Base-by-base conservation (phyloP, 176 grass and related monocot genomes). In the Carex cristatella region DNA sequence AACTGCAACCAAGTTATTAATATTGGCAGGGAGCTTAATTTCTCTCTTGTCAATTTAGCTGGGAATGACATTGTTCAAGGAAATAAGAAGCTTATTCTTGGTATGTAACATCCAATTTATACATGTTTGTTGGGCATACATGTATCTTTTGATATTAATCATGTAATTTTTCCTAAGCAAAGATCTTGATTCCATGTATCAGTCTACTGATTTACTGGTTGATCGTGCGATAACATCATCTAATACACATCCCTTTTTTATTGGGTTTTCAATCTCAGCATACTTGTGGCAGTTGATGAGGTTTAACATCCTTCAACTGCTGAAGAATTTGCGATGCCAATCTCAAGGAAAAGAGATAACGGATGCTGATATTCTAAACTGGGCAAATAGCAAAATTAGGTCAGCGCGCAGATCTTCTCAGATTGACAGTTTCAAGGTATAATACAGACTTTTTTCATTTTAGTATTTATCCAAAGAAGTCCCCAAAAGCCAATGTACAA, bases 41-140 rank as follows among this genome's bases (percentile, higher is more conserved):
- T 98, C 79, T 98, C 95, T 10, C 69, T 98, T 61, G 93, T 98
- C 80, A 98, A 98, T 89, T 84, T 98, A 80, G 95, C 95, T 88
- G 95, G 95, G 58, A 98, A 91, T 90, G 95, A 98, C 83, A 98
- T 98, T 89, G 95, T 98, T 65, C 95, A 98, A 88, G 95, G 95
- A 90, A 98, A 98, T 49, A 98, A 98, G 80, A 98, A 98, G 84
- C 81, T 98, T 68, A 98, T 98, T 82, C 93, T 98, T 85, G 91
- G 95, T 98, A 76, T 90, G 90, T 87, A 37, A 79, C 7, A 5
- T 79, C 30, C 53, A 79, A 79, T 58, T 79, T 58, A 18, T 79
- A 57, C 27, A 57, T 58, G 5, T 78, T 58, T 57, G 23, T 78
- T 78, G 27, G 30, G 28, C 19, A 31, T 55, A 5, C 2, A 76